Percentiles rank a stretch among this genome's conserved stretches.
These are phyloP conservation scores for Neurospora sp. DNA, from an alignment of 495 filamentous ascomycete genomes.

Conservation along the genomic window DNA sequence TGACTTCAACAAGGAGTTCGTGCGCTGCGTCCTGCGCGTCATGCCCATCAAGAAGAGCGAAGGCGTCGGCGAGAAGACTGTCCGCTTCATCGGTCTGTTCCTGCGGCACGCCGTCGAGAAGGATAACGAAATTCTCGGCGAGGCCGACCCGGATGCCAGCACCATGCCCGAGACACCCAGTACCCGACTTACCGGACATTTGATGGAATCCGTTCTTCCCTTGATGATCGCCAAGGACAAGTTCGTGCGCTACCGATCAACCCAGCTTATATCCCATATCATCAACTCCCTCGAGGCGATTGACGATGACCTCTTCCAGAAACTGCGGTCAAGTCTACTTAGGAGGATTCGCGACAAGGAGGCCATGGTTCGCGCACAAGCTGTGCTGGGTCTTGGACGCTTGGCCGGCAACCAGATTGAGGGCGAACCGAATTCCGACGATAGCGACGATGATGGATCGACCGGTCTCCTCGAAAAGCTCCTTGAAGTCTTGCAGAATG, in stretches of 20 bases:
- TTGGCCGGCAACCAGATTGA: slow-evolving; percentile 74
- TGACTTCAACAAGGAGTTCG: slow-evolving; percentile 79
- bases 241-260: slow-evolving; percentile 77
- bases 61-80: slow-evolving; percentile 70
- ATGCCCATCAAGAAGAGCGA: slow-evolving; percentile 89
- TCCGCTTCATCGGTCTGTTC: slow-evolving; percentile 80
- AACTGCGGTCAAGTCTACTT: slow-evolving; percentile 61
- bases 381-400: slow-evolving; percentile 79
- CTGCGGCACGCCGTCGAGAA: slow-evolving; percentile 75
- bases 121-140: slow-evolving; percentile 46
- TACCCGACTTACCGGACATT: slow-evolving; percentile 58
- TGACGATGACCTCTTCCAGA: slow-evolving; percentile 79
- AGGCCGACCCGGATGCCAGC: slow-evolving; percentile 46
- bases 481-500: slow-evolving; percentile 87
- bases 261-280: slow-evolving; percentile 75
- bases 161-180: slow-evolving; percentile 70
- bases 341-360: slow-evolving; percentile 91
- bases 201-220: slow-evolving; percentile 59
- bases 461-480: slow-evolving; percentile 66
- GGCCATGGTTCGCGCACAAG: slow-evolving; percentile 80
- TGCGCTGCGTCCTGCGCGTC: slow-evolving; percentile 68
- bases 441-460: slow-evolving; percentile 46
- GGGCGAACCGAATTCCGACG: slow-evolving; percentile 59
- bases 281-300: slow-evolving; percentile 87
- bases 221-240: slow-evolving; percentile 79